phyloP scores from a whole-genome alignment of 1,139 yeast species.

The Pichiaceae sp. region DNA sequence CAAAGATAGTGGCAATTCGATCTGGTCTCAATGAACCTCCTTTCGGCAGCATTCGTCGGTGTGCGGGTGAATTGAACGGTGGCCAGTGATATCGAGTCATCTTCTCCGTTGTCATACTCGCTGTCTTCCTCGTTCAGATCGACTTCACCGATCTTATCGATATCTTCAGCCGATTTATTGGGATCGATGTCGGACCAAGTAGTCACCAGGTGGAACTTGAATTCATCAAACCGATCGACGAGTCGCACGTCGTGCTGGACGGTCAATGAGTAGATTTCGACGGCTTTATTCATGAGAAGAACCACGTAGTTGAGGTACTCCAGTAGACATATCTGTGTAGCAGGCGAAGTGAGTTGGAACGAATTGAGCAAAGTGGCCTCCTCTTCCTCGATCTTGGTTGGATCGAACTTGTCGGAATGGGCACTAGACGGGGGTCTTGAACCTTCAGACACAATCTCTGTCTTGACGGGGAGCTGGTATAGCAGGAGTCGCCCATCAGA shows the following conservation, averaged over 20 bases:
- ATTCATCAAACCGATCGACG: conserved; percentile 25
- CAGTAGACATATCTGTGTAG: conserved; percentile 26
- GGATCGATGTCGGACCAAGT: conserved; percentile 13
- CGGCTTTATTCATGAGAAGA: conserved; percentile 23
- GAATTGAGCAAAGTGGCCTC: conserved; percentile 15
- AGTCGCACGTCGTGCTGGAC: conserved; percentile 16
- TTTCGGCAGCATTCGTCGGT: background rate
- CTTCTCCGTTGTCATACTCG: conserved; percentile 11
- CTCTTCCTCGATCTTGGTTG: conserved; percentile 1
- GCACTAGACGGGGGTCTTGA: background rate
- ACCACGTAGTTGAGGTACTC: conserved; percentile 27
- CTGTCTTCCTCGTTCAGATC: conserved; percentile 14
- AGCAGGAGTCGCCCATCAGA: conserved; percentile 12
- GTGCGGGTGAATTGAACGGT: conserved; percentile 12
- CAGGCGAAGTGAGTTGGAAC: conserved; percentile 13
- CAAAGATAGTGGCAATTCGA: conserved; percentile 22
- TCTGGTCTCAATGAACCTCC: conserved; percentile 4
- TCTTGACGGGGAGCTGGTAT: conserved; percentile 9
- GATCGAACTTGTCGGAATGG: background rate
- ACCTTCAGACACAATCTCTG: background rate
- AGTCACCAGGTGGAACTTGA: conserved; percentile 23
- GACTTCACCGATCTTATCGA: conserved; percentile 4
- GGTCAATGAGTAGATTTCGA: conserved; percentile 26
- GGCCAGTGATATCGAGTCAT: conserved; percentile 23
- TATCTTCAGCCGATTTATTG: background rate